Evolutionary conservation across 2,329 filamentous ascomycete genomes (phyloP).

Genomic region (Claviceps arundinis): DNA sequence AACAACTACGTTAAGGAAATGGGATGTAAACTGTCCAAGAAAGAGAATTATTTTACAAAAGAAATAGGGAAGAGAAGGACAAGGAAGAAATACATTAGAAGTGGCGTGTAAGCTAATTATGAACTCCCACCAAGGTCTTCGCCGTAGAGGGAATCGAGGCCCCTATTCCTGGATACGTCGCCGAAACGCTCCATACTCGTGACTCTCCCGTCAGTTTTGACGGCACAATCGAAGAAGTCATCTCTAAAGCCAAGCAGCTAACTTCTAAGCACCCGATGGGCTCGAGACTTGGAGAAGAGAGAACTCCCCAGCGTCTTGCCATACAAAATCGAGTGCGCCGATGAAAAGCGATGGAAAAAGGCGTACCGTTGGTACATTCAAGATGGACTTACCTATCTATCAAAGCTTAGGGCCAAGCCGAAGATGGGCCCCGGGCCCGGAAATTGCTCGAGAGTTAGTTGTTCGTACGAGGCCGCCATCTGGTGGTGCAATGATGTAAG

Average conservation of each 20-base stretch:
- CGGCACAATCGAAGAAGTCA: neutral
- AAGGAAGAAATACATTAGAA: no score
- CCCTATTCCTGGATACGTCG: neutral
- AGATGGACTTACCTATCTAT: no score
- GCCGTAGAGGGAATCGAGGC: neutral
- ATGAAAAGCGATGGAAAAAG: neutral
- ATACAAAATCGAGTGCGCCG: neutral
- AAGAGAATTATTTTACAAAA: no score
- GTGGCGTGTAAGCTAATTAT: no score
- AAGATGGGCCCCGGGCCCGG: neutral
- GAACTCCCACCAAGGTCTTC: neutral
- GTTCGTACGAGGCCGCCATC: neutral
- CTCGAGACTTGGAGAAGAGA: no score
- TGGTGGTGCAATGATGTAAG: conserved; percentile 6
- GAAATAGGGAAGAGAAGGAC: no score
- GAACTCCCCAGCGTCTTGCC: no score
- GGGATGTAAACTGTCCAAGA: no score
- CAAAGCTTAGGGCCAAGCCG: no score
- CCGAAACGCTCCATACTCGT: neutral
- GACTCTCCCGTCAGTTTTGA: neutral
- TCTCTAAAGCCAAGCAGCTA: neutral
- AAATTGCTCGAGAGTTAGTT: neutral
- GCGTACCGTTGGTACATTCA: neutral
- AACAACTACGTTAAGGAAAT: no score
- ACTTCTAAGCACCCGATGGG: neutral